A percentile compares a stretch with the other conserved stretches of the same genome.
These are phyloP conservation scores for Tritrichomonas foetus DNA, from an alignment of 208 protist species.

Conservation along the genomic window DNA sequence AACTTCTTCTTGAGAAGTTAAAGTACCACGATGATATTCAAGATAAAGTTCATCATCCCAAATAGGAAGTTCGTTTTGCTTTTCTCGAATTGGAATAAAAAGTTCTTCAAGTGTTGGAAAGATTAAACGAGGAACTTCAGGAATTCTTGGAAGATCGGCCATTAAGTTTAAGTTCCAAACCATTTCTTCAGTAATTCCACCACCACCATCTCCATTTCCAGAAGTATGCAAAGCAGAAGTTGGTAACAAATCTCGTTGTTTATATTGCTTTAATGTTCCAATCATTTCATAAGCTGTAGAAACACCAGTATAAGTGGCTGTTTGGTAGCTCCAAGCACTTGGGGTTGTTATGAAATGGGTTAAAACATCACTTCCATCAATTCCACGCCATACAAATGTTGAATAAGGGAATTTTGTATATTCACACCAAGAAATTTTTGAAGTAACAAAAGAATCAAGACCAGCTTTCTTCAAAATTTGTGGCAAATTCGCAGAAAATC, in stretches of 20 bases:
- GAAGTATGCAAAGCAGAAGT: background rate
- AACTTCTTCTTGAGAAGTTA: slow-evolving; percentile 37
- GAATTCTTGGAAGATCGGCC: background rate
- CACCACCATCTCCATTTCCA: slow-evolving; percentile 46
- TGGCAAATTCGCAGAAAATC: background rate
- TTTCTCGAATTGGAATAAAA: background rate
- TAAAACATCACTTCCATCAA: slow-evolving; percentile 40
- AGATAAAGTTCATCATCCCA: slow-evolving; percentile 44
- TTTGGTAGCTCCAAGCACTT: background rate
- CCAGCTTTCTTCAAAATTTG: background rate
- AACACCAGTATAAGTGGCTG: background rate
- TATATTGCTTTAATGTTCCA: background rate
- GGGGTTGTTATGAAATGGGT: slow-evolving; percentile 36
- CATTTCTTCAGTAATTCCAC: slow-evolving; percentile 44
- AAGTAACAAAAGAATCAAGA: slow-evolving; percentile 10
- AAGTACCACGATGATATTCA: slow-evolving; percentile 45
- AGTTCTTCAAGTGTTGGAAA: background rate
- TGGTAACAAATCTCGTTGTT: background rate
- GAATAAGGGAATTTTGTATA: slow-evolving; percentile 25
- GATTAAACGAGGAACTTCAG: background rate
- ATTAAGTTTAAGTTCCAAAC: slow-evolving; percentile 36
- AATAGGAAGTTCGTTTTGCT: background rate
- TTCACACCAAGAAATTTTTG: slow-evolving; percentile 16
- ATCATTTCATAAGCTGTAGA: background rate
- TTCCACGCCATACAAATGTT: slow-evolving; percentile 42